Evolutionary conservation across 345 rosid genomes (phyloP).

Genomic region (Leavenworthia alabamica): DNA sequence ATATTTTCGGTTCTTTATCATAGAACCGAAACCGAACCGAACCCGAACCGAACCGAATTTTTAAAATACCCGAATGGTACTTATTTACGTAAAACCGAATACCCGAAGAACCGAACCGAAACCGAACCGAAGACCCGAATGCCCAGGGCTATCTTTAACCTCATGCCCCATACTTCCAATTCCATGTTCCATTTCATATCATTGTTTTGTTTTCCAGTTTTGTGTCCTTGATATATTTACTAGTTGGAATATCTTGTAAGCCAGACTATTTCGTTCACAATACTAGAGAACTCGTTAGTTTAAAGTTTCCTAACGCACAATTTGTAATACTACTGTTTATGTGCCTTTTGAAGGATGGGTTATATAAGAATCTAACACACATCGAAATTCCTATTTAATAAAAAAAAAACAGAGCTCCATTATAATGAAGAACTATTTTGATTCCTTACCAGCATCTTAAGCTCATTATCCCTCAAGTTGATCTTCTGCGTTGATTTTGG

Average conservation of each 20-base stretch:
- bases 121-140: too few relatives aligned
- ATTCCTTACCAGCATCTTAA: not conserved
- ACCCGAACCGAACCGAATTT: too few relatives aligned
- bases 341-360: not conserved
- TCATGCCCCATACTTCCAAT: too few relatives aligned
- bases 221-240: too few relatives aligned
- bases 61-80: too few relatives aligned
- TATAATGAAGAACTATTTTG: not conserved
- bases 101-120: too few relatives aligned
- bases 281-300: not conserved
- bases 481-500: slow-evolving; percentile 33
- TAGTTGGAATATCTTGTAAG: not conserved
- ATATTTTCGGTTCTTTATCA: too few relatives aligned
- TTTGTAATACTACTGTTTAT: not conserved
- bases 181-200: too few relatives aligned
- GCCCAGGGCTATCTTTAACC: too few relatives aligned
- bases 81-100: too few relatives aligned
- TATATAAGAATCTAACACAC: slow-evolving; percentile 19
- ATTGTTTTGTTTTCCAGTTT: too few relatives aligned
- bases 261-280: not conserved
- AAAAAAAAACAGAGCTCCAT: not conserved
- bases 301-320: not conserved
- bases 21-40: too few relatives aligned
- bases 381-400: not conserved
- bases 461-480: slow-evolving; percentile 22